A percentile compares a stretch with the other conserved stretches of the same genome.
phyloP scores from a whole-genome alignment of 139 green algal species.

The Chlorella vulgaris region DNA sequence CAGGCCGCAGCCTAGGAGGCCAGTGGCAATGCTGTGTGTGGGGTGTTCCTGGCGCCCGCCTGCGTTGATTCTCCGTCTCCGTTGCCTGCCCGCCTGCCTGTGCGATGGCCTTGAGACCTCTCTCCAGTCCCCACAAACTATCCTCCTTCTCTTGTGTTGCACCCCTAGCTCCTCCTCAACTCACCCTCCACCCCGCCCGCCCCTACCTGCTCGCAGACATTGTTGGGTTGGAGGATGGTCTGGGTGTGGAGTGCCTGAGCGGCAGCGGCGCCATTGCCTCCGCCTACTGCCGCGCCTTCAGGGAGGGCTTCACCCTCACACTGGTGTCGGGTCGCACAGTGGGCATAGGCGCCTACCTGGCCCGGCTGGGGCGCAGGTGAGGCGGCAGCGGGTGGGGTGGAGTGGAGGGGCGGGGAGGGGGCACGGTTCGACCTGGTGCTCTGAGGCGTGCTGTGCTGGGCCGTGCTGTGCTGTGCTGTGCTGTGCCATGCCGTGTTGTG shows the following conservation, averaged over 20 bases:
- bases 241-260: conserved; percentile 97
- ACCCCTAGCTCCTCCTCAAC: no score
- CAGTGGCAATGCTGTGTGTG: no score
- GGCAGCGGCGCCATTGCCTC: conserved; percentile 93
- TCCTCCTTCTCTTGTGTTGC: no score
- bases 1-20: no score
- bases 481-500: no score
- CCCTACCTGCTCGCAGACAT: conserved; percentile 75
- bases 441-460: not conserved
- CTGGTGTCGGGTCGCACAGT: conserved; percentile 93
- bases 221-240: conserved; percentile 93
- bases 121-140: no score
- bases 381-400: not conserved
- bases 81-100: no score
- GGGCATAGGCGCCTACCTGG: conserved; percentile 98
- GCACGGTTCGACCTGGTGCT: no score
- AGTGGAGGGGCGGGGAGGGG: not conserved
- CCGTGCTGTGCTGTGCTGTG: not conserved
- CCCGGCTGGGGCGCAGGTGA: conserved; percentile 87
- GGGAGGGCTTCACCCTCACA: conserved; percentile 94
- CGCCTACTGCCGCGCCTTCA: conserved; percentile 72
- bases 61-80: no score
- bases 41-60: no score
- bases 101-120: no score
- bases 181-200: conserved; percentile 53